Base-by-base conservation (phyloP, 306 rosid species). In the Chamaecrista fasciculata region DNA sequence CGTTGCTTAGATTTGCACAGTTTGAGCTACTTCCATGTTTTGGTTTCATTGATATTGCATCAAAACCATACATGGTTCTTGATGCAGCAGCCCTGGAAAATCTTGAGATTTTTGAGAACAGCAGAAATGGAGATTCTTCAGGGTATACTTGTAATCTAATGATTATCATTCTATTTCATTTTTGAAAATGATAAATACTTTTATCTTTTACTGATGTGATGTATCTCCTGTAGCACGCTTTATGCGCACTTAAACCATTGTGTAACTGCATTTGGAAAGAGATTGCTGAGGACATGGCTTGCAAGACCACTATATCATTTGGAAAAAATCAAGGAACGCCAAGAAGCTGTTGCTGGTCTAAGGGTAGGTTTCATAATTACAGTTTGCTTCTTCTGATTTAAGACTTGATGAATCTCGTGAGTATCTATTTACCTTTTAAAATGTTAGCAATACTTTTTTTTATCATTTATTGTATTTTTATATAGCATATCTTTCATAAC, bases 81-180 rank as follows among this genome's bases (percentile, higher is more conserved):
- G 97, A 94, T 74, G 91, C 97, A 31, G 91, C 94, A 69, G 96
- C 97, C 66, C 4, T 94, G 40, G 98, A 94, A 85, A 94, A 87
- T 76, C 98, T 94, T 78, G 98, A 94, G 81, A 85, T 94, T 70
- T 94, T 94, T 79, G 90, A 94, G 78, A 90, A 94, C 78, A 83
- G 85, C 85, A 82, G 89, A 81, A 87, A 94, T 66, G 97, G 97
- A 76, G 96, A 68, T 79, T 85, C 92, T 39, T 78, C 88, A 10
- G 99, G 99, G 99, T 94, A 94, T 73, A 21, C 44, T 69, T 85
- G 3, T 77, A 39, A 64, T 69, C 11, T 69, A 23, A 56, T 71
- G 36, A 70, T 57, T 25, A 34, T 44, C 46, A 59, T 34, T 33
- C 36, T 62, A 15, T 29, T 33, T 69, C 65, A 36, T 23, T 18